These are phyloP conservation scores for Globisporangium takayamanum DNA, from an alignment of 352 stramenopile genomes.

Conservation along the genomic window DNA sequence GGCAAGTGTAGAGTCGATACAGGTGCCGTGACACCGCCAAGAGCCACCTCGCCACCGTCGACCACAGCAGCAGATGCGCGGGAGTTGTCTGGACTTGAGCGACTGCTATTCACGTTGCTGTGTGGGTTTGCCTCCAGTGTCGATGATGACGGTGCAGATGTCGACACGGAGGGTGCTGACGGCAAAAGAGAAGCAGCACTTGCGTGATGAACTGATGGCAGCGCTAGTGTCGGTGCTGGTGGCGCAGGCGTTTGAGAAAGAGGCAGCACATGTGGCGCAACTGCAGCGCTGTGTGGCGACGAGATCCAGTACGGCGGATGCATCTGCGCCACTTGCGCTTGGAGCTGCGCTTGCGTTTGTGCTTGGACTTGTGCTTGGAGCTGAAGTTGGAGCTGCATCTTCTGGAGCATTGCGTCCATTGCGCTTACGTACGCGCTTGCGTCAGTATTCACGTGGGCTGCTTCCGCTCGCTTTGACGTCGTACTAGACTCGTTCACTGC, in stretches of 20 bases:
- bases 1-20: no score
- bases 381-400: conserved; percentile 62
- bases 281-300: conserved; percentile 4
- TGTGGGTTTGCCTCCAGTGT: no score
- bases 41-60: no score
- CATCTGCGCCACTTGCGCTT: conserved; percentile 3
- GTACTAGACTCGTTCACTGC: background rate
- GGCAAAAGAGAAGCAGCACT: no score
- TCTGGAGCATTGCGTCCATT: conserved; percentile 53
- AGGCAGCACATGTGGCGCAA: background rate
- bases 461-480: background rate
- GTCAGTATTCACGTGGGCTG: conserved; percentile 4
- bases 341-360: conserved; percentile 21
- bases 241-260: background rate
- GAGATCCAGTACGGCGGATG: conserved; percentile 7
- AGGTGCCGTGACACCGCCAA: no score
- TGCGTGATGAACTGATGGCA: no score
- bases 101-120: no score
- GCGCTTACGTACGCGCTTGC: conserved; percentile 27
- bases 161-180: no score
- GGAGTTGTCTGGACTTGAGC: no score
- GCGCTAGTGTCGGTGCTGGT: background rate
- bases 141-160: no score
- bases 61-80: no score
- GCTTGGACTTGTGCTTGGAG: conserved; percentile 31